These are phyloP conservation scores for Paxillus involutus DNA, from an alignment of 768 basidiomycete species.

Conservation along the genomic window DNA sequence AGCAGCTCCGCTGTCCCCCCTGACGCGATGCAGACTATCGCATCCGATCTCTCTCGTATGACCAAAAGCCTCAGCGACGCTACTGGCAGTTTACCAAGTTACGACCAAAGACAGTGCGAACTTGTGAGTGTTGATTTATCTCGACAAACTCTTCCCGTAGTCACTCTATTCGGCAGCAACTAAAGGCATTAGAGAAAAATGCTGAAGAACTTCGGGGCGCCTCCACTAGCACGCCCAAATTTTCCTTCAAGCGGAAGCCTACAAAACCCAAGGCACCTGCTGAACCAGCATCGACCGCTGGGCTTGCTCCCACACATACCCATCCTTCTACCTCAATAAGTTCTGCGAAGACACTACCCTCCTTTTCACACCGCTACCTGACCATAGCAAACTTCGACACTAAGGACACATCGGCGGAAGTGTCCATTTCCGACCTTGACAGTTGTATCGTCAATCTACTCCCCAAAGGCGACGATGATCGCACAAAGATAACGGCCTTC, in stretches of 20 bases:
- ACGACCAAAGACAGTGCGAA: constrained; percentile 75
- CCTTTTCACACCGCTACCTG: constrained; percentile 46
- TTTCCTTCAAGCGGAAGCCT: constrained; percentile 60
- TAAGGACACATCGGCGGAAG: constrained; percentile 39
- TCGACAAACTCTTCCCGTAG: background rate
- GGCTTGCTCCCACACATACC: background rate
- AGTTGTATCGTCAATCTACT: constrained; percentile 73
- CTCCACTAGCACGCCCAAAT: constrained; percentile 55
- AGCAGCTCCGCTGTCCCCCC: constrained; percentile 23
- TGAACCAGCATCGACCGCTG: constrained; percentile 2
- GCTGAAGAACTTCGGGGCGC: constrained; percentile 51
- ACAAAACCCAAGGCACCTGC: constrained; percentile 18
- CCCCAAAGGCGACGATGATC: constrained; percentile 15
- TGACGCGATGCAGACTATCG: constrained; percentile 43
- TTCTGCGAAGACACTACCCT: constrained; percentile 42
- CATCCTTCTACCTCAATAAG: constrained; percentile 13
- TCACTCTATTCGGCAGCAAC: constrained; percentile 48
- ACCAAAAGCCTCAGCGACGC: constrained; percentile 65
- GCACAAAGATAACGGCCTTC: constrained; percentile 14
- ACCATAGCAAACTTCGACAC: constrained; percentile 34
- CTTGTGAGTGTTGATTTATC: constrained; percentile 43
- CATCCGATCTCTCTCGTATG: constrained; percentile 54
- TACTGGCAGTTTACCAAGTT: constrained; percentile 61
- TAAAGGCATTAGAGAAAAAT: constrained; percentile 57
- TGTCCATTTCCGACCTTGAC: constrained; percentile 67